phyloP scores from a whole-genome alignment of 129 eudicot genomes.

The Flaveria bidentis region DNA sequence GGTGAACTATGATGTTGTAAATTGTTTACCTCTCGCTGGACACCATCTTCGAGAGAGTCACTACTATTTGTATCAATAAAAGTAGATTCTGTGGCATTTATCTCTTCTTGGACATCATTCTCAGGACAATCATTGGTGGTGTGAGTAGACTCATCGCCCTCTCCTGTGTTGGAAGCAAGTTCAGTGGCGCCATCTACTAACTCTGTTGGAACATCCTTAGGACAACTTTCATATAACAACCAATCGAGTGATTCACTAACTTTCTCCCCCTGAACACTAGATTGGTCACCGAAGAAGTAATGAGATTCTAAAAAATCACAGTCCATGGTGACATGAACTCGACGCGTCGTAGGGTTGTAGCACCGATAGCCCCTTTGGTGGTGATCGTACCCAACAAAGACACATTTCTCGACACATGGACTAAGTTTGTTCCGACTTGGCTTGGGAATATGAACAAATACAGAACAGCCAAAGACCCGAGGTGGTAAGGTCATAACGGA shows the following conservation, averaged over 20 bases:
- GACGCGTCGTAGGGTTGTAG: too few species aligned
- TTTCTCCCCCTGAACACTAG: constrained; percentile 26
- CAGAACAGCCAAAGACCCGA: too few species aligned
- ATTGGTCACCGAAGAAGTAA: neutral
- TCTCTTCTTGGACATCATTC: neutral
- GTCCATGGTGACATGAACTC: too few species aligned
- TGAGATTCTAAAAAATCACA: too few species aligned
- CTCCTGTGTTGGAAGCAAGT: constrained; percentile 7
- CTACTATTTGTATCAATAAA: too few species aligned
- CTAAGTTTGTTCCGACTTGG: too few species aligned
- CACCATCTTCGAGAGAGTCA: neutral
- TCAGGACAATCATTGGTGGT: constrained; percentile 8
- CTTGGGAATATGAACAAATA: too few species aligned
- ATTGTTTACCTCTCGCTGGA: neutral
- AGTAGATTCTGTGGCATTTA: neutral
- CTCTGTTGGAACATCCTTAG: constrained; percentile 2
- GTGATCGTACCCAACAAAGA: too few species aligned
- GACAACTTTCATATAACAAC: constrained; percentile 9
- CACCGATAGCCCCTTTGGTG: too few species aligned
- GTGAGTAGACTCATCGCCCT: neutral
- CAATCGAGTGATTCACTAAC: constrained; percentile 19
- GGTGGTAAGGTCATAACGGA: too few species aligned
- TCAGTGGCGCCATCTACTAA: neutral
- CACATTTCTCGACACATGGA: too few species aligned
- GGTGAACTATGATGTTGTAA: neutral